Base-by-base conservation (phyloP, 441 rosid species). In the Euphorbia schlechtendalii region DNA sequence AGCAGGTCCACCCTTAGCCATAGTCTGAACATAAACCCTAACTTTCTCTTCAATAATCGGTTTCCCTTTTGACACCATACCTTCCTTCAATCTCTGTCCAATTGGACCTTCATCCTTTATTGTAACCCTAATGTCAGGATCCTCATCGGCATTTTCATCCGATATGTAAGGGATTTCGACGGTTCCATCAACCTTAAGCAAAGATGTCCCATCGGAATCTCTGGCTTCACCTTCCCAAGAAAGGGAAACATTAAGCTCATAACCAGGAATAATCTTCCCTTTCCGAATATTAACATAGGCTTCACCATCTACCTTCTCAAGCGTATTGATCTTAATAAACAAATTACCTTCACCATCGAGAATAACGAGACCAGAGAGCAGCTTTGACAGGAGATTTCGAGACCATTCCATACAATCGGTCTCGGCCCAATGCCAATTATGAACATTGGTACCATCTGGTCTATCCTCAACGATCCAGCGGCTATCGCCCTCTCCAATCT, bases 351-450 rank as follows among this genome's bases (percentile, higher is more conserved):
- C 87, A 74, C 96, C 95, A 57, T 81, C 62, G 69, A 93, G 82
- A 58, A 93, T 65, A 18, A 76, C 69, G 40, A 81, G 71, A 65
- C 74, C 61, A 36, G 94, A 69, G n/a, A 93, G 81, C 10, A 74
- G 83, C 11, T 73, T 67, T 74, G 73, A 72, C 78, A 93, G 73
- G 63, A 86, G 76, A 62, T 63, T 81, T 3, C 90, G 82, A 15
- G 97, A 83, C 95, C 95, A 93, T 28, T 86, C 95, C 8, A 93
- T 78, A 70, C 98, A 93, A 58, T 93, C 78, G 45, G 97, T 93
- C 73, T 93, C 98, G 0, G 97, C 76, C 98, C 97, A 93, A 85
- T 93, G 98, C 98, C 98, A 90, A 82, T 93, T 93, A 71, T 93
- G 96, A 65, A 93, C 98, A 69, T 93, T 93, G 76, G 98, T 80